These are phyloP conservation scores for Carex cristatella DNA, from an alignment of 176 grass and related monocot genomes.

Conservation along the genomic window DNA sequence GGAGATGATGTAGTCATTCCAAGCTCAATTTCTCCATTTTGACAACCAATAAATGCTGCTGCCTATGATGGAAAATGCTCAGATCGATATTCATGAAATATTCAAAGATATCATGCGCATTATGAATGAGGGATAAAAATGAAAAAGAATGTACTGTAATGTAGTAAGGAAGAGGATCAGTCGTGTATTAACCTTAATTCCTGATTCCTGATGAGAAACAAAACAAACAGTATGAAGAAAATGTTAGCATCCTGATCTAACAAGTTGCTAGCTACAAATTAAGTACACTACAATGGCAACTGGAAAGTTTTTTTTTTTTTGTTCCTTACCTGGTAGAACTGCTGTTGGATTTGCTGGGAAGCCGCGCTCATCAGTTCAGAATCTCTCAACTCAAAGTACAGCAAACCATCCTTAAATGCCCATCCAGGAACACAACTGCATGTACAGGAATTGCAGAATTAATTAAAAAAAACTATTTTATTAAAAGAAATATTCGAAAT, in stretches of 20 bases:
- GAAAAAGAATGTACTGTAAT: conserved; percentile 12
- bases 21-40: conserved; percentile 77
- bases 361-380: conserved; percentile 38
- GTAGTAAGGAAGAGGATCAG: background rate
- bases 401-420: conserved; percentile 49
- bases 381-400: conserved; percentile 46
- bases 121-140: background rate
- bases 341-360: conserved; percentile 46
- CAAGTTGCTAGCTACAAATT: background rate
- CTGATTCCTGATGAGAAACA: conserved; percentile 62
- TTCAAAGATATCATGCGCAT: background rate
- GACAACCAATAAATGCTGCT: conserved; percentile 70
- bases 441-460: background rate
- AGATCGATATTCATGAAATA: background rate
- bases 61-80: conserved; percentile 26
- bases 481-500: background rate
- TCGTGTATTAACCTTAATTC: conserved; percentile 57
- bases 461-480: background rate
- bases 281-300: background rate
- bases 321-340: conserved; percentile 62
- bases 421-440: conserved; percentile 61
- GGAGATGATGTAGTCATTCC: conserved; percentile 25
- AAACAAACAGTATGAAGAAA: background rate
- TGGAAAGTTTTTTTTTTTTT: background rate
- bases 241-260: conserved; percentile 19